A percentile compares a stretch with the other conserved stretches of the same genome.
phyloP scores from a whole-genome alignment of 768 basidiomycete species.

The Boletus eberwhitei region DNA sequence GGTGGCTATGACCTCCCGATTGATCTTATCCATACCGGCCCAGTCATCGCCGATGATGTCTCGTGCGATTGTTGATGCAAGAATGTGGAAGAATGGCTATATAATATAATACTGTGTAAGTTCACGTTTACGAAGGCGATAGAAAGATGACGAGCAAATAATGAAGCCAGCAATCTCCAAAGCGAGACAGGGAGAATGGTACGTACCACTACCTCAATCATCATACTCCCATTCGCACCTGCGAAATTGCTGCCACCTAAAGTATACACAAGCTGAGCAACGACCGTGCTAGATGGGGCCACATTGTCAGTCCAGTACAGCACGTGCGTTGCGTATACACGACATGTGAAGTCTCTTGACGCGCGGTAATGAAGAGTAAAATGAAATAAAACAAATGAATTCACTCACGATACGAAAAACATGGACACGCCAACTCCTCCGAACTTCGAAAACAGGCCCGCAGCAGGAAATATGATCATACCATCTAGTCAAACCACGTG shows the following conservation, averaged over 20 bases:
- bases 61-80: constrained; percentile 71
- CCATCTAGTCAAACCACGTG: constrained; percentile 54
- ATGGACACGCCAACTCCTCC: constrained; percentile 92
- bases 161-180: not conserved
- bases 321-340: not conserved
- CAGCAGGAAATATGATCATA: constrained; percentile 92
- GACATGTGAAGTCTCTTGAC: not conserved
- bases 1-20: constrained; percentile 78
- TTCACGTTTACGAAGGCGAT: not conserved
- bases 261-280: constrained; percentile 83
- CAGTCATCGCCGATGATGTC: constrained; percentile 43
- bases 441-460: constrained; percentile 73
- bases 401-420: constrained; percentile 80
- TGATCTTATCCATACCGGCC: constrained; percentile 50
- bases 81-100: constrained; percentile 93
- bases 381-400: not conserved
- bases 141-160: not conserved
- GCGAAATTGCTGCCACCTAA: constrained; percentile 86
- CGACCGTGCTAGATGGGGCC: constrained; percentile 47
- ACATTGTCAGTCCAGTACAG: not conserved
- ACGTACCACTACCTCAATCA: constrained; percentile 95
- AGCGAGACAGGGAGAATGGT: not conserved
- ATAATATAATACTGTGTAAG: not conserved
- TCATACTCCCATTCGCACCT: constrained; percentile 92
- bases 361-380: constrained; percentile 3